phyloP scores from a whole-genome alignment of 768 basidiomycete species.

The Boletus vinaceobasis region DNA sequence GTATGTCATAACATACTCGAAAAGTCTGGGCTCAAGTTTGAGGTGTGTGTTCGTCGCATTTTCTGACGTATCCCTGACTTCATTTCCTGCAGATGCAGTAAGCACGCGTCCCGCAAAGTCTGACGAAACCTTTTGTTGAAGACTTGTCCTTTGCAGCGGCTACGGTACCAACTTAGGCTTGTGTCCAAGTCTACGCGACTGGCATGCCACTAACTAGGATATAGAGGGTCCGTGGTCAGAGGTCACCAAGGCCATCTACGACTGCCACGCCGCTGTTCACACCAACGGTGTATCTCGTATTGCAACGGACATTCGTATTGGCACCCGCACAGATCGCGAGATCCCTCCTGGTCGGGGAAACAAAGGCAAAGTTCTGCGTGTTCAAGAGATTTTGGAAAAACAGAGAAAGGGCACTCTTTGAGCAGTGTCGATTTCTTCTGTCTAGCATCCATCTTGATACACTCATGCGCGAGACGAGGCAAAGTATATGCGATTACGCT shows the following conservation, averaged over 20 bases:
- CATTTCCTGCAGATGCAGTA: conserved; percentile 35
- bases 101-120: conserved; percentile 11
- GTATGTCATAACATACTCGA: conserved; percentile 82
- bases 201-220: background rate
- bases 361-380: conserved; percentile 72
- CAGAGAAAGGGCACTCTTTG: conserved; percentile 7
- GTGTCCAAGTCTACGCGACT: conserved; percentile 7
- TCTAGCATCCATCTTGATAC: background rate
- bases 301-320: conserved; percentile 93
- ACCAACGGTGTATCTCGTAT: conserved; percentile 69
- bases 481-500: background rate
- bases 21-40: conserved; percentile 77
- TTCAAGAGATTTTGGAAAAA: conserved; percentile 69
- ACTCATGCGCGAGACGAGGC: background rate
- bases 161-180: conserved; percentile 88
- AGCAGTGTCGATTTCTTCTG: background rate
- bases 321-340: conserved; percentile 75
- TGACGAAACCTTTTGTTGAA: conserved; percentile 34
- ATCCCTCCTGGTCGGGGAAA: conserved; percentile 69
- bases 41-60: conserved; percentile 43
- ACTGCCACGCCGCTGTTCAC: conserved; percentile 87
- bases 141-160: conserved; percentile 45
- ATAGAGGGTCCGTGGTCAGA: conserved; percentile 80
- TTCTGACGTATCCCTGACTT: background rate
- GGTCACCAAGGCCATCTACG: conserved; percentile 84